Evolutionary conservation across 177 flowering plant genomes (phyloP).

Genomic region (Telopea speciosissima): DNA sequence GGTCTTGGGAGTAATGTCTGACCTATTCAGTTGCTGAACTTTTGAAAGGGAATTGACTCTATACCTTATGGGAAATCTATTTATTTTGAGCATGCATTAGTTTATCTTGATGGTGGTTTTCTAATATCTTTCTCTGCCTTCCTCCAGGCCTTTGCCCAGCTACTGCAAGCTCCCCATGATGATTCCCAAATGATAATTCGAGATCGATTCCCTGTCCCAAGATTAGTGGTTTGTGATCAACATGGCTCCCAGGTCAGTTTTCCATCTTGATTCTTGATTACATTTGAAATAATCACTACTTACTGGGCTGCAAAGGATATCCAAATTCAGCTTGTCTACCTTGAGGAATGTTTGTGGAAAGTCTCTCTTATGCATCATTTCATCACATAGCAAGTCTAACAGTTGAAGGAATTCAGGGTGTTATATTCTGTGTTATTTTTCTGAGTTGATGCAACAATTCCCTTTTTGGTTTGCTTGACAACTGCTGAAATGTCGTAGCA

Average conservation of each 20-base stretch:
- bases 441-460: too few relatives aligned
- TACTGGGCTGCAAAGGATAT: too few relatives aligned
- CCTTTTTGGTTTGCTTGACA: too few relatives aligned
- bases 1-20: neutral
- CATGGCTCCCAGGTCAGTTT: conserved; percentile 92
- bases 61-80: neutral
- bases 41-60: neutral
- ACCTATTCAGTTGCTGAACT: neutral
- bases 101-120: neutral
- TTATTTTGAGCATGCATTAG: neutral
- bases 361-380: too few relatives aligned
- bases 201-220: conserved; percentile 91
- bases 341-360: too few relatives aligned
- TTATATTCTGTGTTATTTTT: too few relatives aligned
- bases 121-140: conserved; percentile 1
- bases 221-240: conserved; percentile 96
- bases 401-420: too few relatives aligned
- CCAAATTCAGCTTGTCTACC: too few relatives aligned
- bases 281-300: too few relatives aligned
- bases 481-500: too few relatives aligned
- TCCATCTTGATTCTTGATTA: neutral
- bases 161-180: conserved; percentile 75
- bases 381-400: too few relatives aligned
- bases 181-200: conserved; percentile 70
- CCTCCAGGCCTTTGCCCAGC: conserved; percentile 68